phyloP scores from a whole-genome alignment of 805 yeast species.

The Ogataea pini region DNA sequence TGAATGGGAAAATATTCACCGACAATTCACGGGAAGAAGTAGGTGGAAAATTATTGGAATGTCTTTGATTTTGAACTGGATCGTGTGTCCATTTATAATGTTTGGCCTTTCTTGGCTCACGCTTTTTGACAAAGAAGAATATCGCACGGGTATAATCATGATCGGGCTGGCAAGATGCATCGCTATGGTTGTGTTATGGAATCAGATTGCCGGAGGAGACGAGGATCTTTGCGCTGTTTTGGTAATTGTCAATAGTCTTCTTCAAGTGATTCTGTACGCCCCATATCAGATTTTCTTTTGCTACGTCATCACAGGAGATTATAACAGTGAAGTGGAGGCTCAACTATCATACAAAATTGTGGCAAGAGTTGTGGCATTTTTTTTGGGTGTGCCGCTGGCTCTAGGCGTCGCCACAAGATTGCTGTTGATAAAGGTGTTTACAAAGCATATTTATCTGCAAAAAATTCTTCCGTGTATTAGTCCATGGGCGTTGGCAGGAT shows the following conservation, averaged over 20 bases:
- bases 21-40: slow-evolving; percentile 24
- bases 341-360: slow-evolving; percentile 39
- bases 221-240: slow-evolving; percentile 49
- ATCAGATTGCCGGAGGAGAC: slow-evolving; percentile 54
- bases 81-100: slow-evolving; percentile 57
- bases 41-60: slow-evolving; percentile 35
- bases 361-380: slow-evolving; percentile 51
- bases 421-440: background rate
- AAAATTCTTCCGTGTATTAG: slow-evolving; percentile 42
- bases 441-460: background rate
- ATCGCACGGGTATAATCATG: slow-evolving; percentile 56
- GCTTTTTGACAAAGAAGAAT: slow-evolving; percentile 48
- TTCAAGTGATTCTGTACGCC: slow-evolving; percentile 54
- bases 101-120: slow-evolving; percentile 55
- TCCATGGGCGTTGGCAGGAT: slow-evolving; percentile 54
- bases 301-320: slow-evolving; percentile 39
- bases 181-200: slow-evolving; percentile 65
- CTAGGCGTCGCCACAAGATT: slow-evolving; percentile 47
- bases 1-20: slow-evolving; percentile 47
- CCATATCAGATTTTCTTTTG: slow-evolving; percentile 52
- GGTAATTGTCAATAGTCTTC: slow-evolving; percentile 51
- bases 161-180: slow-evolving; percentile 62
- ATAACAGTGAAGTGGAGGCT: background rate
- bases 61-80: slow-evolving; percentile 54
- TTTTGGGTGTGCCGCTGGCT: slow-evolving; percentile 54